Conservation (phyloP, 2,329 filamentous ascomycete species). For the Alternaria ventricosa region DNA sequence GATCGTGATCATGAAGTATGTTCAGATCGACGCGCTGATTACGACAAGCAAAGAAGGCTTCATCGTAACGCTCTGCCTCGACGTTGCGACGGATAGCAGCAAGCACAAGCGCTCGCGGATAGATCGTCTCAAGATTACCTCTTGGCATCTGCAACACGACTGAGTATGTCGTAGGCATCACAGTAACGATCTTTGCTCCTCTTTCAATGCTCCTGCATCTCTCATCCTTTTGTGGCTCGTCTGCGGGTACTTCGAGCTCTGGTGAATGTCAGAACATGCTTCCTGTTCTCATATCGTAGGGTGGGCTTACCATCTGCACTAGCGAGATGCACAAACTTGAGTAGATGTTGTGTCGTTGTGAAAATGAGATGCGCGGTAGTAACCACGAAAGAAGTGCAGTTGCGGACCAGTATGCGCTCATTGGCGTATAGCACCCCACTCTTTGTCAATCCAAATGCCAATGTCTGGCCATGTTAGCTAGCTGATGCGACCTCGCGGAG, state of each 20-base stretch:
- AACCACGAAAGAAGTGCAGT: constrained; percentile 88
- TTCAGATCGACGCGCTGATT: constrained; percentile 98
- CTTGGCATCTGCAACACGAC: constrained; percentile 93
- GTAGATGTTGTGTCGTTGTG: constrained; percentile 87
- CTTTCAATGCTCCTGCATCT: constrained; percentile 90
- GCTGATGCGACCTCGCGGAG: constrained; percentile 4
- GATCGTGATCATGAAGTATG: constrained; percentile 92
- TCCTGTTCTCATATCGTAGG: no score
- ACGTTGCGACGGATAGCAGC: constrained; percentile 86
- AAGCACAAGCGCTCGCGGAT: constrained; percentile 87
- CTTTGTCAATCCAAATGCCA: constrained; percentile 71
- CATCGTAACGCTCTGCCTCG: constrained; percentile 78
- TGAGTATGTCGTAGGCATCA: constrained; percentile 85
- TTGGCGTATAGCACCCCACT: constrained; percentile 82
- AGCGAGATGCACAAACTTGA: constrained; percentile 91
- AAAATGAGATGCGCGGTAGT: constrained; percentile 85
- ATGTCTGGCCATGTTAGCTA: constrained; percentile 42
- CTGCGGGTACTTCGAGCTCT: constrained; percentile 82
- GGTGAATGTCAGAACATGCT: constrained; percentile 3
- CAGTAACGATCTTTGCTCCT: constrained; percentile 83
- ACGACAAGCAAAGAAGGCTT: constrained; percentile 85
- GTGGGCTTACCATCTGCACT: constrained; percentile 63
- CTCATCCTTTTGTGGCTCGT: constrained; percentile 92
- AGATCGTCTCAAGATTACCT: constrained; percentile 95
- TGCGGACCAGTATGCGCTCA: constrained; percentile 74